Evolutionary conservation across 2,329 filamentous ascomycete species (phyloP), one percentile per base, ranked within the genome.

Genomic region (Paramyrothecium sp.): DNA sequence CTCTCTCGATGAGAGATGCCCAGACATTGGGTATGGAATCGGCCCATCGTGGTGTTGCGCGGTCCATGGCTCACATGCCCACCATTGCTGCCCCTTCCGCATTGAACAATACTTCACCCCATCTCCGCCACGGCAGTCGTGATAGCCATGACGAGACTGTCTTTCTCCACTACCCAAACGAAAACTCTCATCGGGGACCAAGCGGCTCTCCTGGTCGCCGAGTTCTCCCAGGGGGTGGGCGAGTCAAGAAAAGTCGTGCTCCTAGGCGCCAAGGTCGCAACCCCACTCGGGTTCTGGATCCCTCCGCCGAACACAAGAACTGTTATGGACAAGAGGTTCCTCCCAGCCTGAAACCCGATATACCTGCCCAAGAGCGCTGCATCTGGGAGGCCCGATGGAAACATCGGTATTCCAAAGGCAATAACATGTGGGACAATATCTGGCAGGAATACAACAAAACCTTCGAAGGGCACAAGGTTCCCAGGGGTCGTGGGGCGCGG

Each of bases 351-450:
- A 78, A 78, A 55, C 67, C 71, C 21, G 73, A 73, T 19, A 79
- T 80, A 23, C 78, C 79, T 1, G 73, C 77, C 2, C 77, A 82
- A 34, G 78, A 82, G 58, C 73, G 73, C 21, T 81, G 71, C 54
- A 75, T 86, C 33, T 79, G 84, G 52, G 71, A 80, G 23, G 74
- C 80, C n/a, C 74, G 81, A 13, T 77, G 76, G 65, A 65, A 75
- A 22, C 75, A 78, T 61, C 70, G 75, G 17, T 64, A 75, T 20
- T 73, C 76, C 54, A 82, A 81, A 62, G 82, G 83, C 17, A 81
- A 82, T 60, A 81, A 82, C 34, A 85, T 85, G 81, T 86, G 83
- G 83, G 77, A 82, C 22, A 73, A 75, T 44, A 84, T 86, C 57
- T 74, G 77, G 52, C 66, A 65, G 5, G 75, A 79, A 56, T 85